Evolutionary conservation across 2,329 filamentous ascomycete species (phyloP), one percentile per base, ranked within the genome.

Genomic region (Stachybotrys echinatus): DNA sequence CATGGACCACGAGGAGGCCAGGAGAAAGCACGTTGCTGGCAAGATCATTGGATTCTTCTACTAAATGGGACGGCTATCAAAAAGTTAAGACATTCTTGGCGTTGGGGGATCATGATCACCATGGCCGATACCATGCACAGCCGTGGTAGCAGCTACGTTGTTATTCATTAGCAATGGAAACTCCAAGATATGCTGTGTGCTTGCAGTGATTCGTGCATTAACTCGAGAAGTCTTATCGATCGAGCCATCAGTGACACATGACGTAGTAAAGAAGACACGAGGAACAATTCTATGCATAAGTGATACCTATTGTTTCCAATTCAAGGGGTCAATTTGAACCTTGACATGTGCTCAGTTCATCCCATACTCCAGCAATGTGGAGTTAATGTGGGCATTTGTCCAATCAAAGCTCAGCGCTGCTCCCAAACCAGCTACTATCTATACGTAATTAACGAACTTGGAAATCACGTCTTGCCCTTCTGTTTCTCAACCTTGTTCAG

Each of bases 41-140:
- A 99, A 99, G 87, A 89, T 99, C 77, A 89, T 97, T 66, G 94
- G 94, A 68, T 99, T 97, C 87, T 96, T 96, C 84, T 97, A 96
- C 84, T 96, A 94, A 68, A 65, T 56, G 58, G 57, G 40, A 47
- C 38, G 53, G 48, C 52, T 54, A 53, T 46, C 48, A 55, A 63
- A 67, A 61, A 57, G 55, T 54, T 55, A 47, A 47, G 65, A 63
- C 62, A 68, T 62, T 62, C 64, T 65, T 61, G 67, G 67, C 63
- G 68, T 69, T 47, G 57, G 60, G 56, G 60, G 60, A 57, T 61
- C 49, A 65, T 60, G 58, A 65, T 61, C 63, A 65, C 60, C 58
- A 61, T 68, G 64, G 68, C 60, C 61, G 62, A 69, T 65, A 63
- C 61, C 65, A 63, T 56, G 48, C 54, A 51, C 47, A 58, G 60